These are phyloP conservation scores for Paratinospora sagittata DNA, from an alignment of 164 flowering plant species.

Conservation along the genomic window DNA sequence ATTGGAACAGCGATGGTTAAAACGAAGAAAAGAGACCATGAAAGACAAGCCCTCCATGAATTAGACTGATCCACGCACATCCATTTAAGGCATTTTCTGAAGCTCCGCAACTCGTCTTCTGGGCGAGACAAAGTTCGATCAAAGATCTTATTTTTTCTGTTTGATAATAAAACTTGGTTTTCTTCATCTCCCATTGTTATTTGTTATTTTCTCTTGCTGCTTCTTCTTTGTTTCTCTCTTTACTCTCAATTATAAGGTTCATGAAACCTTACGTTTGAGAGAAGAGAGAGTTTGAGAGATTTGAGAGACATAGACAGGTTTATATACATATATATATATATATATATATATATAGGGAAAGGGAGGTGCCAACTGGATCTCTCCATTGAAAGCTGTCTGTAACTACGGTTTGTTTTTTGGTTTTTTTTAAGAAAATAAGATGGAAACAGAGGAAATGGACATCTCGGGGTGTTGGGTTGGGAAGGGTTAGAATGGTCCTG, in stretches of 20 bases:
- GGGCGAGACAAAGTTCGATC: slow-evolving; percentile 40
- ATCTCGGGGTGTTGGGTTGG: too few species aligned
- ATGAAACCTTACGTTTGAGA: background rate
- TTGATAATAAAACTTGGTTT: slow-evolving; percentile 12
- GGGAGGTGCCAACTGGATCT: background rate
- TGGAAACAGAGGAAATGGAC: background rate
- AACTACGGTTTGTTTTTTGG: too few species aligned
- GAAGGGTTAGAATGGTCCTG: too few species aligned
- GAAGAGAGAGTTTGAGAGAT: background rate
- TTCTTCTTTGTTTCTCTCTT: background rate
- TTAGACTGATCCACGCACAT: too few species aligned
- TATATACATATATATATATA: too few species aligned
- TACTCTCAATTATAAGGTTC: background rate
- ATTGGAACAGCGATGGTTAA: slow-evolving; percentile 54
- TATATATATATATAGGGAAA: background rate
- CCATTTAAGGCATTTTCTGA: too few species aligned
- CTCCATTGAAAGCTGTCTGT: background rate
- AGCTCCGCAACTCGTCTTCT: too few species aligned
- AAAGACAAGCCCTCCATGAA: too few species aligned
- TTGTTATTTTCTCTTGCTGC: too few species aligned
- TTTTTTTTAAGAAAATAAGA: background rate
- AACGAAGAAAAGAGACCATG: slow-evolving; percentile 53
- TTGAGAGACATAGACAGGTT: background rate
- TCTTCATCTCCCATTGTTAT: slow-evolving; percentile 30
- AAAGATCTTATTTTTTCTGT: slow-evolving; percentile 19